Percentiles rank a stretch among this genome's conserved stretches.
phyloP scores from a whole-genome alignment of 2,329 filamentous ascomycete species.

The Mycosphaerella arachidis region DNA sequence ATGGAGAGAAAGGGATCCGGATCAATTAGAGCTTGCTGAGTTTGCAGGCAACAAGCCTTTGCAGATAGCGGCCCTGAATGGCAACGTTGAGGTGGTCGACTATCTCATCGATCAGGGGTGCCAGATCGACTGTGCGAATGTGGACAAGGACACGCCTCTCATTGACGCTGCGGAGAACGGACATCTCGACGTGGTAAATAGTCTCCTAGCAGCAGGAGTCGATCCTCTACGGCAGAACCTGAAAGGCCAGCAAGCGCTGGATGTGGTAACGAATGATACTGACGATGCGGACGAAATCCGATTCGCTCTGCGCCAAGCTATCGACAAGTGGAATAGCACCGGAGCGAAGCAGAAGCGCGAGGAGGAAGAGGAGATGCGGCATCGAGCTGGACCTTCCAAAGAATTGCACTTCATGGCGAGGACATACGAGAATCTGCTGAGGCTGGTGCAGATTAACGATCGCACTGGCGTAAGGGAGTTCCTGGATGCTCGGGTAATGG shows the following conservation, averaged over 20 bases:
- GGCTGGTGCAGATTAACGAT: slow-evolving; percentile 47
- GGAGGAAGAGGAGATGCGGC: slow-evolving; percentile 45
- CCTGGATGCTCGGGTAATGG: slow-evolving; percentile 38
- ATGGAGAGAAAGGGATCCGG: slow-evolving; percentile 70
- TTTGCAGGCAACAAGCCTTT: slow-evolving; percentile 95
- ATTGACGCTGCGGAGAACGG: slow-evolving; percentile 96
- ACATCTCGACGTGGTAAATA: slow-evolving; percentile 79
- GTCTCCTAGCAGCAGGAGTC: slow-evolving; percentile 79
- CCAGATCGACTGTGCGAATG: slow-evolving; percentile 72
- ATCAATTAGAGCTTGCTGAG: slow-evolving; percentile 83
- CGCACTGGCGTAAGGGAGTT: slow-evolving; percentile 46
- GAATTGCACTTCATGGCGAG: slow-evolving; percentile 47
- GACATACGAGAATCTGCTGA: slow-evolving; percentile 46
- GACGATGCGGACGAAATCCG: slow-evolving; percentile 68
- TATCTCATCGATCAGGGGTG: slow-evolving; percentile 81
- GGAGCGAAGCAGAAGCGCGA: slow-evolving; percentile 46
- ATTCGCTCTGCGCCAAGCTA: slow-evolving; percentile 44
- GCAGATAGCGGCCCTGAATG: slow-evolving; percentile 86
- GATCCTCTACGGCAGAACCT: slow-evolving; percentile 88
- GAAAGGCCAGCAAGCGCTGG: slow-evolving; percentile 87
- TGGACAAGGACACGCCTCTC: slow-evolving; percentile 79
- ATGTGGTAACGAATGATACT: slow-evolving; percentile 75
- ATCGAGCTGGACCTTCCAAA: slow-evolving; percentile 36
- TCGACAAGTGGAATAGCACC: slow-evolving; percentile 39
- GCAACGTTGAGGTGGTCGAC: slow-evolving; percentile 79